phyloP scores from a whole-genome alignment of 192 early-diverging fungal species.

The Chytriomyces confervae region DNA sequence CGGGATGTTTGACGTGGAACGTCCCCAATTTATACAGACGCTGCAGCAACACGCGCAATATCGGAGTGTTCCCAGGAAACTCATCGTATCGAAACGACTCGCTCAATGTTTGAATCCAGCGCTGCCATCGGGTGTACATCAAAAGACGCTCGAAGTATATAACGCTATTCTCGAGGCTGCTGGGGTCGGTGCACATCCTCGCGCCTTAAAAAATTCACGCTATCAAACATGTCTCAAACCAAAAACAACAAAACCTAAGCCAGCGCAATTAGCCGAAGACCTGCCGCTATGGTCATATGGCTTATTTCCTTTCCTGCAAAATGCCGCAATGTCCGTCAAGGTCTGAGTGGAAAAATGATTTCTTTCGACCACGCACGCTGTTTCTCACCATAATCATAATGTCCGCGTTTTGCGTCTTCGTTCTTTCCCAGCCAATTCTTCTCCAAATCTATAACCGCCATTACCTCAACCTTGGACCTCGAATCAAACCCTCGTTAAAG shows the following conservation, averaged over 20 bases:
- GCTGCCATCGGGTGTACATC: slow-evolving; percentile 92
- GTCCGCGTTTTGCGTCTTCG: slow-evolving; percentile 1
- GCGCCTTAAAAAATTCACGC: neutral
- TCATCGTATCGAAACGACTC: slow-evolving; percentile 85
- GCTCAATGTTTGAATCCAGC: slow-evolving; percentile 96
- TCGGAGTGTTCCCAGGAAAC: slow-evolving; percentile 79
- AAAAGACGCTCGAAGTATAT: slow-evolving; percentile 90
- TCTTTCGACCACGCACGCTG: neutral
- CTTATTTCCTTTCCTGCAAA: slow-evolving; percentile 88
- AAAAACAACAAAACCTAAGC: slow-evolving; percentile 36
- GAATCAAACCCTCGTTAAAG: slow-evolving; percentile 77
- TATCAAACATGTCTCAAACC: neutral
- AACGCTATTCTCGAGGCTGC: slow-evolving; percentile 69
- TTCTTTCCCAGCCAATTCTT: slow-evolving; percentile 68
- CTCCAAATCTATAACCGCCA: slow-evolving; percentile 76
- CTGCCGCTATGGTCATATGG: slow-evolving; percentile 87
- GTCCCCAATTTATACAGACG: slow-evolving; percentile 49
- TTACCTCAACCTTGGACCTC: slow-evolving; percentile 74
- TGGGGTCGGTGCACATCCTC: slow-evolving; percentile 53
- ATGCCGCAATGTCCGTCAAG: slow-evolving; percentile 81
- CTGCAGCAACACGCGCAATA: slow-evolving; percentile 81
- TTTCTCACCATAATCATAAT: neutral
- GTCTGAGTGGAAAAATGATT: slow-evolving; percentile 17
- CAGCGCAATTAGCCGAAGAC: slow-evolving; percentile 78
- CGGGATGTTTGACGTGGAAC: neutral